Base-by-base conservation (phyloP, 2,329 filamentous ascomycete species). In the Alternaria burnsii region DNA sequence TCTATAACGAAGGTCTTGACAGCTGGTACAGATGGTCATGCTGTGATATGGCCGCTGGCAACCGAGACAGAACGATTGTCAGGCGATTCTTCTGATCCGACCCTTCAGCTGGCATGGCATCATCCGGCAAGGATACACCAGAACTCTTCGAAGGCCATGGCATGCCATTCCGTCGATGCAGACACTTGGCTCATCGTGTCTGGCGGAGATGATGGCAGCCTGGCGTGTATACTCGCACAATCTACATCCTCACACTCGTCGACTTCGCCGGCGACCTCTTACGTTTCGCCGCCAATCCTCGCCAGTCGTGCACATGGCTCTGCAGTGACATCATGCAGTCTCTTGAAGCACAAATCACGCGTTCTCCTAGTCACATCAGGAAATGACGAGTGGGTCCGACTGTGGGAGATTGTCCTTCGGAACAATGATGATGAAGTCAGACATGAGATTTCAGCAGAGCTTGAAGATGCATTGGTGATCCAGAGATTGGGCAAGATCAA, bases 141-240 rank as follows among this genome's bases (percentile, higher is more conserved):
- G 70, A 97, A 87, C 76, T 88, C 89, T 52, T 87, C 97, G 74
- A 96, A 97, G 76, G 71, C 77, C 0, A 74, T 85, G 58, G 73
- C 80, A 4, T 53, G 78, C 5, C 59, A 76, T 2, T 46, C 70
- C 28, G 52, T 82, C 14, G 67, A 71, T 18, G 36, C 73, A 30
- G 69, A 67, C n/a, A 66, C 78, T 52, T 68, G 81, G 66, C 66
- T 91, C 1, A 73, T 97, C 18, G 76, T 92, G 5, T 93, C 92
- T 0, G 93, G 92, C 26, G 93, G 95, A 22, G 95, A 99, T 70
- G 95, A 98, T 77, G 95, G 95, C 63, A 90, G 90, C 4, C 77
- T 98, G 0, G 89, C 85, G 0, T 73, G 84, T 32, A 68, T 84
- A 28, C 56, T 67, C 38, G 57, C 50, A n/a, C 24, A 24, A 22